Base-by-base conservation (phyloP, 2,329 filamentous ascomycete genomes). In the Spiromastix sp. region DNA sequence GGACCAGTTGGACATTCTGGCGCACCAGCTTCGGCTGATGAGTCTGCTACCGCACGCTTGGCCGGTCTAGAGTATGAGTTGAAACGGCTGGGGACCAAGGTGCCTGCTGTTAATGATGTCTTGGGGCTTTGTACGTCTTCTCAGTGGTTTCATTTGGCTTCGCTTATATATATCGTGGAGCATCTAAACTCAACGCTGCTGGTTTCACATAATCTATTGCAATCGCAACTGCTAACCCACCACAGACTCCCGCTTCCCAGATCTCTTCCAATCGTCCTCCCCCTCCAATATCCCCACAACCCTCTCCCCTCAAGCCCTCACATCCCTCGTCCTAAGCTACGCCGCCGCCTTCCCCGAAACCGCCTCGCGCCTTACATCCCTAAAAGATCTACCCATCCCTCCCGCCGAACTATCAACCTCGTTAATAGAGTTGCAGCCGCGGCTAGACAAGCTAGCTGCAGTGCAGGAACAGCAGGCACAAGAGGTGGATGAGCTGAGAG, bases 341-440 rank as follows among this genome's bases (percentile, higher is more conserved):
- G 63, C 63, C 5, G 52, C 63, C 10, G 52, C 62, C 4, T 68
- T 62, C 42, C 63, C 64, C 11, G 61, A 65, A 45, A 67, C 65
- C 4, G 57, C 64, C 4, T 67, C 65, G 1, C 57, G 63, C 3
- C 56, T 69, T 1, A 60, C 61, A n/a, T 67, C 64, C 1, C 50
- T 69, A 9, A 60, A 66, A 34, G 64, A 67, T 39, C 52, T 67
- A 1, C 63, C 61, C 2, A 55, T 68, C 11, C 66, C 66, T 0
- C 53, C 62, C 15, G 60, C 63, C 4, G 43, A 54, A 27, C 47
- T 52, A 17, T 67, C 64, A 4, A 54, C 60, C 5, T 47, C 58
- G 4, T 46, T 69, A 10, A 55, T 66, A 32, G 51, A 60, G 31
- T 50, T 67, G 12, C 54, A 59, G 34, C 62, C 64, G n/a, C 54